These are phyloP conservation scores for Tricholomella constricta DNA, from an alignment of 768 basidiomycete species.

Conservation along the genomic window DNA sequence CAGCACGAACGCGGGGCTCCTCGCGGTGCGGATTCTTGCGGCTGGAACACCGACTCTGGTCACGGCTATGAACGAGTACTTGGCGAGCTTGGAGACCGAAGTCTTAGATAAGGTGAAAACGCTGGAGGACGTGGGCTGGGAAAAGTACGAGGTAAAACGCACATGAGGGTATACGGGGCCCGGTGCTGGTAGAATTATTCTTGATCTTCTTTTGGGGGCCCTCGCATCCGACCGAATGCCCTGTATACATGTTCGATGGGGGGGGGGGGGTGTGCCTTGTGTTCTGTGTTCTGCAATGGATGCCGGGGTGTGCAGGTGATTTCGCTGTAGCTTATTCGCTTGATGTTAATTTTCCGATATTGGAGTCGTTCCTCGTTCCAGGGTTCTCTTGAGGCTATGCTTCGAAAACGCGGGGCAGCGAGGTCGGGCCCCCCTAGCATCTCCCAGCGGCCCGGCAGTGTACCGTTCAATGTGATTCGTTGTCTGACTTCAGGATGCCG, in stretches of 20 bases:
- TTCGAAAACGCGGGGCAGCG: not conserved
- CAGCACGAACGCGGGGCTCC: constrained; percentile 87
- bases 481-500: not conserved
- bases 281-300: not conserved
- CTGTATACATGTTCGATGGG: no score
- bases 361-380: not conserved
- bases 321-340: constrained; percentile 5
- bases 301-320: constrained; percentile 5
- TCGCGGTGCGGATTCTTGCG: constrained; percentile 89
- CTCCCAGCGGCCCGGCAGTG: constrained; percentile 7
- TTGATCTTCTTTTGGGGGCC: no score
- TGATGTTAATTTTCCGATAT: constrained; percentile 17
- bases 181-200: not conserved
- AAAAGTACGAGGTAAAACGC: constrained; percentile 61
- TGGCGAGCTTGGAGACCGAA: constrained; percentile 68
- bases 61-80: constrained; percentile 71
- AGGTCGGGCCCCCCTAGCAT: not conserved
- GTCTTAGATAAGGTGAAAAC: constrained; percentile 79
- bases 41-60: constrained; percentile 69
- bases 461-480: not conserved
- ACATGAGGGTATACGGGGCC: constrained; percentile 14
- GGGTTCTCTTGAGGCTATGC: not conserved
- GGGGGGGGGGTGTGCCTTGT: no score
- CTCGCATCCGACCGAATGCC: no score
- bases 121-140: constrained; percentile 84